A percentile compares a stretch with the other conserved stretches of the same genome.
Conservation (phyloP, 441 rosid genomes). For the Metrosideros polymorpha region DNA sequence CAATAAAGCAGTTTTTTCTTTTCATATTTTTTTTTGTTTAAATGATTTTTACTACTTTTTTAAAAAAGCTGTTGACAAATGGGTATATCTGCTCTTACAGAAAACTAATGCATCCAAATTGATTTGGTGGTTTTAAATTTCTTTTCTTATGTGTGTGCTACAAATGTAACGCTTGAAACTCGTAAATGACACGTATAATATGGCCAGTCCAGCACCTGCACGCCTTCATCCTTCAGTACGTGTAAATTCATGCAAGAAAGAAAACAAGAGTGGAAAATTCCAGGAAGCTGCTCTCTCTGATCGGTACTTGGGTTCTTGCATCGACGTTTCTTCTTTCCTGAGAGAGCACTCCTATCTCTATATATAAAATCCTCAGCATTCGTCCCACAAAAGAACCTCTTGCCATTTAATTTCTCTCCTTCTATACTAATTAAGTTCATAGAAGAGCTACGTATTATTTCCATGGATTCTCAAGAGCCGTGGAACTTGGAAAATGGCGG, state of each 20-base stretch:
- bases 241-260: conserved; percentile 17
- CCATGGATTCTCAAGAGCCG: conserved; percentile 14
- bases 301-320: neutral
- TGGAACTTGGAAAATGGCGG: conserved; percentile 28
- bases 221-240: conserved; percentile 7
- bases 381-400: neutral
- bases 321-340: neutral
- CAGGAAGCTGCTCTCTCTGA: conserved; percentile 22
- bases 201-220: neutral
- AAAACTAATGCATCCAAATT: neutral
- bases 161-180: neutral
- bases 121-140: neutral
- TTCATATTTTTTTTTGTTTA: too few relatives aligned
- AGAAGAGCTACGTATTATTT: neutral
- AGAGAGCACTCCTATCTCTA: neutral
- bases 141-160: neutral
- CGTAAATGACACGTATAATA: neutral
- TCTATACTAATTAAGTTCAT: neutral
- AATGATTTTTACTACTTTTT: too few relatives aligned
- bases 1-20: too few relatives aligned
- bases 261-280: conserved; percentile 35
- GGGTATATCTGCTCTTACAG: too few relatives aligned
- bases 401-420: neutral
- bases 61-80: too few relatives aligned
- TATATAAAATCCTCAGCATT: neutral